phyloP scores from a whole-genome alignment of 352 stramenopile species.

The Phytopythium helicoides region DNA sequence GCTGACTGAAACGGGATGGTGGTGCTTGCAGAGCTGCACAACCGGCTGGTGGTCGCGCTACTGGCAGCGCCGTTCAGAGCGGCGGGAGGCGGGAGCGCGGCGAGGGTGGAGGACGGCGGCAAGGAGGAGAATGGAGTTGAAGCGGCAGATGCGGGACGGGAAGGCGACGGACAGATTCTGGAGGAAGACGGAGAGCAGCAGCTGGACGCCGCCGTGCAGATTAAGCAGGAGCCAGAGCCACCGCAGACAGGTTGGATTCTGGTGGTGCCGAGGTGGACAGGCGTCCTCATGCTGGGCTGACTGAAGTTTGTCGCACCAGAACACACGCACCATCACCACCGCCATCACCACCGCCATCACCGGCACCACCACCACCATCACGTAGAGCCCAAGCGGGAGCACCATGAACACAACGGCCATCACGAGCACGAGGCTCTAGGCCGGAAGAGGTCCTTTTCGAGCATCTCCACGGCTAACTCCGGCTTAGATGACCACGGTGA shows the following conservation, averaged over 20 bases:
- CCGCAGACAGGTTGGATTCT: background rate
- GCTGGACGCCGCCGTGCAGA: background rate
- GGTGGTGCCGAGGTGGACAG: background rate
- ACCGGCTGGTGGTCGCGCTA: constrained; percentile 54
- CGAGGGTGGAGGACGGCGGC: constrained; percentile 6
- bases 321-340: background rate
- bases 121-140: background rate
- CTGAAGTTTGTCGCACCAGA: background rate
- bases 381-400: background rate
- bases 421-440: background rate
- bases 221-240: background rate
- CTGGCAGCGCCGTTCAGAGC: constrained; percentile 37
- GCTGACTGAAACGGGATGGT: too few relatives aligned
- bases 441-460: constrained; percentile 24
- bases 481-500: constrained; percentile 15
- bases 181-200: too few relatives aligned
- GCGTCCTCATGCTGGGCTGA: background rate
- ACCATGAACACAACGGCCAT: background rate
- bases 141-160: background rate
- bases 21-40: constrained; percentile 57
- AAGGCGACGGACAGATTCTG: background rate
- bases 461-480: constrained; percentile 13
- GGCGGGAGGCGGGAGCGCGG: constrained; percentile 23
- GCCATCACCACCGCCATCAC: background rate
- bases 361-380: background rate